Evolutionary conservation across 305 asterid genomes (phyloP).

Genomic region (Solanum hybrid): DNA sequence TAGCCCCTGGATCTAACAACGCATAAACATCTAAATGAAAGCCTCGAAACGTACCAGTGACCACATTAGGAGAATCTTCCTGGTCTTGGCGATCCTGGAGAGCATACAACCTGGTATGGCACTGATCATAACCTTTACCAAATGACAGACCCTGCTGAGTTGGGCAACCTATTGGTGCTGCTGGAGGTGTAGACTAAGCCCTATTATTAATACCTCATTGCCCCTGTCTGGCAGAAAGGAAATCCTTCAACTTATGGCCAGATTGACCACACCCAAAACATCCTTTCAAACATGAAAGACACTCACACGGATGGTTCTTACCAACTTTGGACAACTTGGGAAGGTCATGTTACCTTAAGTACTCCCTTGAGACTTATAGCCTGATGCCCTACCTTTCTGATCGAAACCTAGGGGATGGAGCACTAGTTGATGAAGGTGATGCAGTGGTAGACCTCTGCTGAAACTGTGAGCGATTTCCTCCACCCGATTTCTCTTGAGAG

Average conservation of each 20-base stretch:
- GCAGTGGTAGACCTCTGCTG: neutral
- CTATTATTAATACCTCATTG: neutral
- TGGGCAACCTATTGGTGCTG: neutral
- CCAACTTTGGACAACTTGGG: neutral
- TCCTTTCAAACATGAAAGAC: rapidly evolving
- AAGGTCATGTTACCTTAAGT: neutral
- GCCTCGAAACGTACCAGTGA: neutral
- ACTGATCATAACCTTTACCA: neutral
- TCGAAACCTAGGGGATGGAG: neutral
- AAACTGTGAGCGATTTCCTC: neutral
- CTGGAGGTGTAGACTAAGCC: neutral
- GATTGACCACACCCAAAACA: neutral
- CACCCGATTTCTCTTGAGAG: neutral
- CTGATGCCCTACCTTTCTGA: neutral
- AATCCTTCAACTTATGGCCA: neutral
- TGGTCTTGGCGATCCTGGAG: neutral
- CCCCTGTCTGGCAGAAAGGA: neutral
- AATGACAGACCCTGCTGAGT: too few species aligned
- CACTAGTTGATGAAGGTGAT: neutral
- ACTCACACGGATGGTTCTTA: neutral
- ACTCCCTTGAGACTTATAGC: neutral
- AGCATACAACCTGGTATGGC: neutral
- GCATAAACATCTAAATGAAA: neutral
- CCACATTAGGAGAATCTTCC: neutral
- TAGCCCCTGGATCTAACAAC: neutral